phyloP scores from a whole-genome alignment of 345 rosid species.

The Raphanus sativus region DNA sequence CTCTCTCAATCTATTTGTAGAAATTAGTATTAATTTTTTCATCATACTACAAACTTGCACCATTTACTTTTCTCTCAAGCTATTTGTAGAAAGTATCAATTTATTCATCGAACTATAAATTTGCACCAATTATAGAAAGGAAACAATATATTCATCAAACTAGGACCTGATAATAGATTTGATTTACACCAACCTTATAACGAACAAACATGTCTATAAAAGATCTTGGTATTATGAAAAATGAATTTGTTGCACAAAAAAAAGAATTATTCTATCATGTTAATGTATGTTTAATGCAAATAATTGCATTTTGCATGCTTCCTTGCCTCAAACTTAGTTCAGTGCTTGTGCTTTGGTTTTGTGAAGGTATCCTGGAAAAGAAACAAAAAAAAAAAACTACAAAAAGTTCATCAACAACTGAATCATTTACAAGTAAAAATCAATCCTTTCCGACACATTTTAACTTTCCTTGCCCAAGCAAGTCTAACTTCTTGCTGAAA shows the following conservation, averaged over 20 bases:
- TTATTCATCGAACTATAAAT: neutral
- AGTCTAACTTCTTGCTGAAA: neutral
- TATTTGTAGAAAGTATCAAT: neutral
- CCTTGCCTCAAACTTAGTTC: no score
- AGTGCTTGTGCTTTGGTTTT: no score
- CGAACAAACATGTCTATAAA: neutral
- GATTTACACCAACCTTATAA: neutral
- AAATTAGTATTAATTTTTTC: neutral
- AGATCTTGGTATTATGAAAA: neutral
- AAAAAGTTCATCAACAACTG: no score
- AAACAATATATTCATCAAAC: neutral
- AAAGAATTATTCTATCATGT: neutral
- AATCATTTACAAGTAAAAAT: no score
- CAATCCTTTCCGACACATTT: no score
- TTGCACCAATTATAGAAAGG: neutral
- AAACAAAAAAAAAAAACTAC: no score
- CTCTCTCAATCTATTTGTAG: neutral
- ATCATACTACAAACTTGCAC: neutral
- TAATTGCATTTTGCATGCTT: neutral
- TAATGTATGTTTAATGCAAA: neutral
- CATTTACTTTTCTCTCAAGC: neutral
- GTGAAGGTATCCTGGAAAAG: no score
- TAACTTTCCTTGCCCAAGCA: neutral
- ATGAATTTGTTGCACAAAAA: no score
- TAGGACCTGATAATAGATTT: neutral